Conservation (phyloP, 306 rosid species). For the Clitoria ternatea region DNA sequence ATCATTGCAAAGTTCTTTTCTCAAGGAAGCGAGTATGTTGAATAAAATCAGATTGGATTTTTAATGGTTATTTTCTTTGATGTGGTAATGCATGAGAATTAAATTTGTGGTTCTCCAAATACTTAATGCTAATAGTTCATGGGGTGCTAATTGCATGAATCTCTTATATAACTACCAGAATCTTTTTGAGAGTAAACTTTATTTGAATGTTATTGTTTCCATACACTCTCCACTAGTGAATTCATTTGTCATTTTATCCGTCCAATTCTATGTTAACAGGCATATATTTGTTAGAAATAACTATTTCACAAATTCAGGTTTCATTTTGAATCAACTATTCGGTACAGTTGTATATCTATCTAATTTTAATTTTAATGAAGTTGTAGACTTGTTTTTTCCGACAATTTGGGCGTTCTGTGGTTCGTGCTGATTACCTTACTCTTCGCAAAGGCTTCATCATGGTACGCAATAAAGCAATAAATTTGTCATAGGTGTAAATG, state of each 20-base stretch:
- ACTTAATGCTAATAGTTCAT: not conserved
- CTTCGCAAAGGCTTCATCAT: slow-evolving; percentile 90
- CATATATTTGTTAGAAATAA: slow-evolving; percentile 9
- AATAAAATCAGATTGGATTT: not conserved
- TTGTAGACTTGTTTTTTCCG: slow-evolving; percentile 88
- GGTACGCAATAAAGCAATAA: slow-evolving; percentile 47
- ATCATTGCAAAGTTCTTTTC: not conserved
- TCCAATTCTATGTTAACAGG: slow-evolving; percentile 7
- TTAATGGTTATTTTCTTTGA: not conserved
- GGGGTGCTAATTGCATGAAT: not conserved
- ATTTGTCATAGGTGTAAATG: not conserved
- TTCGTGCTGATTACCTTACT: slow-evolving; percentile 81
- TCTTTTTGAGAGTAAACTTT: not conserved
- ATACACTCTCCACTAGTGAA: not conserved
- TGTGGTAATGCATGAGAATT: slow-evolving; percentile 1
- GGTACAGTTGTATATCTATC: not conserved
- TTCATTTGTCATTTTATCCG: not conserved
- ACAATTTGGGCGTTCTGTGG: slow-evolving; percentile 86
- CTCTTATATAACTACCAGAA: not conserved
- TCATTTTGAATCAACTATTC: not conserved
- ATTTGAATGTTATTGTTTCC: not conserved
- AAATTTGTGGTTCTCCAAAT: not conserved
- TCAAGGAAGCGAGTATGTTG: not conserved
- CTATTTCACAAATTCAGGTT: slow-evolving; percentile 11
- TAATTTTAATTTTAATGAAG: slow-evolving; percentile 18